Conservation (phyloP, 164 flowering plant genomes). For the Macadamia integrifolia region DNA sequence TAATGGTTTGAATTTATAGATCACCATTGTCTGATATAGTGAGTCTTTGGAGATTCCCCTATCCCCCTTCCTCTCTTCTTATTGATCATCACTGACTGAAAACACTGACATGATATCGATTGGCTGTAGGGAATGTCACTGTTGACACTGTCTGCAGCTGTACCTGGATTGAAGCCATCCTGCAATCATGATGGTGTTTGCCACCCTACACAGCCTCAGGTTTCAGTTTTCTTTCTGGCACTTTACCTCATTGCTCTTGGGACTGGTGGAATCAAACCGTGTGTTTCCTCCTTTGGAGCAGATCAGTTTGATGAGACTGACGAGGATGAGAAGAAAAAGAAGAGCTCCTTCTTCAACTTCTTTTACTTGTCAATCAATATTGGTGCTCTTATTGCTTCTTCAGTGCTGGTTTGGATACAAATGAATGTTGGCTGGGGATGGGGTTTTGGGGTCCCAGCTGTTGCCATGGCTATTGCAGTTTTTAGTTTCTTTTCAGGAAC, state of each 20-base stretch:
- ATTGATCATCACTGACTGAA: not conserved
- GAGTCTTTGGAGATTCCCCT: too few relatives aligned
- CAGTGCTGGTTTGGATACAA: conserved; percentile 37
- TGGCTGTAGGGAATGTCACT: conserved; percentile 30
- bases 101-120: not conserved
- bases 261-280: conserved; percentile 42
- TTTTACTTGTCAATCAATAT: conserved; percentile 39
- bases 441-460: conserved; percentile 48
- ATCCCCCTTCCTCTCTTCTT: too few relatives aligned
- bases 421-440: conserved; percentile 39
- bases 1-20: too few relatives aligned
- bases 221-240: conserved; percentile 16
- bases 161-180: conserved; percentile 25
- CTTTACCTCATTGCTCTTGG: conserved; percentile 39
- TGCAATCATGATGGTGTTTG: conserved; percentile 17
- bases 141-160: conserved; percentile 30
- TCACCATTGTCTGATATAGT: too few relatives aligned
- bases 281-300: conserved; percentile 41
- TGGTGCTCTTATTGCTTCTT: conserved; percentile 38
- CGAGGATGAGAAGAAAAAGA: conserved; percentile 22
- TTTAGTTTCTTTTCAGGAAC: conserved; percentile 40
- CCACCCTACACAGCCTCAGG: conserved; percentile 19
- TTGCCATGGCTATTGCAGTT: conserved; percentile 42
- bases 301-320: conserved; percentile 39
- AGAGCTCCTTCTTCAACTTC: conserved; percentile 45